These are phyloP conservation scores for Tuber brumale DNA, from an alignment of 495 filamentous ascomycete genomes.

Conservation along the genomic window DNA sequence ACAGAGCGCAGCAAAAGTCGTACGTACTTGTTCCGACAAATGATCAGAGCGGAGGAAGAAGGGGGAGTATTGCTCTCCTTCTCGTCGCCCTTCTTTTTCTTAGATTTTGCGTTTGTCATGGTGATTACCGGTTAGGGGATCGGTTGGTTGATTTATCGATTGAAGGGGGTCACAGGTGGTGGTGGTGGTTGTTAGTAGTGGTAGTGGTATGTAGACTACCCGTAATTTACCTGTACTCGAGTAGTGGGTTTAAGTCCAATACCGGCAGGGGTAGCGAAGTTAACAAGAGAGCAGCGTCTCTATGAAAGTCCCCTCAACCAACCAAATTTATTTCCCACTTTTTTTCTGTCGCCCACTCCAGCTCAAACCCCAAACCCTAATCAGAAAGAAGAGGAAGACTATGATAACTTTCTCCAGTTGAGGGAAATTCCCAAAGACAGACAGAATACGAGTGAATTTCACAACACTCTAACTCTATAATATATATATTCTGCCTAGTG, in stretches of 20 bases:
- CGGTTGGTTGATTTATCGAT: background rate
- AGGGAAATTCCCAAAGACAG: background rate
- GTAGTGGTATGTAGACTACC: constrained; percentile 6
- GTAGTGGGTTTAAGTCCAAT: background rate
- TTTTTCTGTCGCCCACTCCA: background rate
- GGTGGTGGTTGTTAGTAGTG: background rate
- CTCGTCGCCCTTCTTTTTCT: constrained; percentile 30
- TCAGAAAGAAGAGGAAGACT: background rate
- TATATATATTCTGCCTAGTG: background rate
- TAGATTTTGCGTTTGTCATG: constrained; percentile 26
- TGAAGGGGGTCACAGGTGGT: background rate
- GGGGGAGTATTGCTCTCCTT: constrained; percentile 12
- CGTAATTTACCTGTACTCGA: too few relatives aligned
- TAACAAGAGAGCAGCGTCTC: background rate
- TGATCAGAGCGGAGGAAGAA: constrained; percentile 49
- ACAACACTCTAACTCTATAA: background rate
- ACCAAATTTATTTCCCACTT: constrained; percentile 13
- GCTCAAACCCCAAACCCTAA: constrained; percentile 5
- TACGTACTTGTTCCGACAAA: constrained; percentile 64
- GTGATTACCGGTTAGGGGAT: background rate
- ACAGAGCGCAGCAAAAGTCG: constrained; percentile 6
- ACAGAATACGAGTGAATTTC: background rate
- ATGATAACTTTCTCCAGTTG: background rate
- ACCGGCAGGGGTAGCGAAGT: background rate
- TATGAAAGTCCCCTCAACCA: background rate